These are phyloP conservation scores for Solanum phureja DNA, from an alignment of 257 asterid genomes.

Conservation along the genomic window DNA sequence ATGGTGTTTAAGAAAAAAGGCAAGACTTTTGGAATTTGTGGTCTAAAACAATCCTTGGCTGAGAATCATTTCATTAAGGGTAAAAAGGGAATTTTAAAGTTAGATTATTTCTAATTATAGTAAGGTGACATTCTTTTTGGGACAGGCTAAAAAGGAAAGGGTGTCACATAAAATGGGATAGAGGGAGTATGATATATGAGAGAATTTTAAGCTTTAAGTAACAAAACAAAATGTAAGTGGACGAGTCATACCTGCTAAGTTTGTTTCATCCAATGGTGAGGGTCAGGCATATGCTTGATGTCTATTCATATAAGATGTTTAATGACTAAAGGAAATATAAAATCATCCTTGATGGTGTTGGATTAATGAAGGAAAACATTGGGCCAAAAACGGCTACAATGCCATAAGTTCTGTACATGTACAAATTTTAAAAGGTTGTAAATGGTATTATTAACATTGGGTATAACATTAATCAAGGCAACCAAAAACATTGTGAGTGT, in stretches of 20 bases:
- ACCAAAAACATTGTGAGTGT: neutral
- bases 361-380: neutral
- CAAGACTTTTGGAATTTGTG: neutral
- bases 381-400: neutral
- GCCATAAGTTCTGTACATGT: neutral
- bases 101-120: neutral
- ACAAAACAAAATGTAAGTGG: neutral
- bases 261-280: neutral
- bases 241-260: neutral
- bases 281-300: neutral
- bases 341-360: neutral
- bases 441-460: neutral
- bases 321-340: neutral
- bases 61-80: neutral
- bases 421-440: neutral
- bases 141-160: neutral
- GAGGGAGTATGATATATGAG: neutral
- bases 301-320: neutral
- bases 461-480: neutral
- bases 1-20: neutral
- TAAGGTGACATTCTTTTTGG: neutral
- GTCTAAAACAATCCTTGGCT: neutral
- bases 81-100: neutral
- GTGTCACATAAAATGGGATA: neutral
- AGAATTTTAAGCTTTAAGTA: neutral